phyloP scores from a whole-genome alignment of 2,329 filamentous ascomycete species.

The Nemania diffusa region DNA sequence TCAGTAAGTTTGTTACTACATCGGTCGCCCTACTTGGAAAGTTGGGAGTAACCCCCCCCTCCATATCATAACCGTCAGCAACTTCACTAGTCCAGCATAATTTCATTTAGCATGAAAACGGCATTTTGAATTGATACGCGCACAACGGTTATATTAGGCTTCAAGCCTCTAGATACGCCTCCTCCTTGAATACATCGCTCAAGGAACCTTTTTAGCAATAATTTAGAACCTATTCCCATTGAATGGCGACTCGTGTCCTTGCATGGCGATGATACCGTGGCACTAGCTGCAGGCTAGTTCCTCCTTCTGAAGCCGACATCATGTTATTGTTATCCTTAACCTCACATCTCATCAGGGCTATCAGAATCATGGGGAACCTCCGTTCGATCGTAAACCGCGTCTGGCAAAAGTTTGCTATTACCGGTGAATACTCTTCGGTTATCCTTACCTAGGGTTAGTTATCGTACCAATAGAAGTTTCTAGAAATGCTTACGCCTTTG shows the following conservation, averaged over 20 bases:
- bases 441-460: constrained; percentile 30
- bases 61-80: background rate
- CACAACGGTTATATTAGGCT: background rate
- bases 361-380: constrained; percentile 32
- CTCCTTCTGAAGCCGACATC: background rate
- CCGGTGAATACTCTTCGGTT: constrained; percentile 30
- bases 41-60: constrained; percentile 2
- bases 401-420: background rate
- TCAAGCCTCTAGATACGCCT: background rate
- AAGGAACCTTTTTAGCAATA: background rate
- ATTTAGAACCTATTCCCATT: background rate
- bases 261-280: background rate
- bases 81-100: background rate
- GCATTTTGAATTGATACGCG: background rate
- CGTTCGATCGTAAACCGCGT: constrained; percentile 11
- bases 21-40: constrained; percentile 12
- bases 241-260: background rate
- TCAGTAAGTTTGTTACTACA: constrained; percentile 17
- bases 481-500: constrained; percentile 32
- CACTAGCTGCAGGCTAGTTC: background rate
- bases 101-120: background rate
- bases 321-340: background rate
- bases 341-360: constrained; percentile 34
- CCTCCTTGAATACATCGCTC: background rate
- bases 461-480: constrained; percentile 21